Percentiles rank a stretch among this genome's conserved stretches.
Conservation (phyloP, 495 filamentous ascomycete species). For the Recurvomyces mirabilis region DNA sequence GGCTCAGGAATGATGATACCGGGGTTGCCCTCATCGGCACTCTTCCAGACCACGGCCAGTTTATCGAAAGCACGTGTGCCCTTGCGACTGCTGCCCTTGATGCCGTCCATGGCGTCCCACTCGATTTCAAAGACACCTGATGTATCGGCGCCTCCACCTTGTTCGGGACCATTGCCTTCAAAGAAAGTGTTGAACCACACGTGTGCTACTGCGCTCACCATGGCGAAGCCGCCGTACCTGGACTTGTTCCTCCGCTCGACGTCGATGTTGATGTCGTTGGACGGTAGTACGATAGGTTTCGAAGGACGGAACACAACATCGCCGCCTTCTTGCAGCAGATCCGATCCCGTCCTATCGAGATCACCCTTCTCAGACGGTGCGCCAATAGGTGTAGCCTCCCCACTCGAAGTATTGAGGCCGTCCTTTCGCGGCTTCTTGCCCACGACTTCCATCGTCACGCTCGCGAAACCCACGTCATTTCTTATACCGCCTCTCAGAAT, state of each 20-base stretch:
- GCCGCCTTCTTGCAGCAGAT: conserved; percentile 13
- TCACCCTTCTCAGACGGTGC: neutral
- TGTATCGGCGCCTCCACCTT: conserved; percentile 42
- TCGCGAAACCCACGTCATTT: conserved; percentile 37
- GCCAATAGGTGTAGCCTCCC: neutral
- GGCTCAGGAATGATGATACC: conserved; percentile 28
- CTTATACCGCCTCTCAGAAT: conserved; percentile 39
- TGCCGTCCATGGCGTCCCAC: conserved; percentile 59
- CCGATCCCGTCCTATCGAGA: neutral
- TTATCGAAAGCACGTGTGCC: conserved; percentile 72
- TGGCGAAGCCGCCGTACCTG: conserved; percentile 64
- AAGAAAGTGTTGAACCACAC: conserved; percentile 97
- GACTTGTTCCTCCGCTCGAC: conserved; percentile 72
- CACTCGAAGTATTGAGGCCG: too few relatives aligned
- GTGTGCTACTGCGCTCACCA: conserved; percentile 87
- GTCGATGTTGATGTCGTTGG: conserved; percentile 79
- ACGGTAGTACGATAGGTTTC: conserved; percentile 54
- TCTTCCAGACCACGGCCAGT: conserved; percentile 74
- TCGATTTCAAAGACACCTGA: conserved; percentile 51
- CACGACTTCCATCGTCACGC: conserved; percentile 40
- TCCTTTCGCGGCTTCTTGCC: conserved; percentile 22
- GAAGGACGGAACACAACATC: conserved; percentile 68
- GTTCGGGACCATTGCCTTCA: conserved; percentile 65
- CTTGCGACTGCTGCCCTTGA: conserved; percentile 70
- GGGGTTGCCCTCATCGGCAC: conserved; percentile 16